A percentile compares a stretch with the other conserved stretches of the same genome.
These are phyloP conservation scores for Capsella rubella DNA, from an alignment of 441 rosid genomes.

Conservation along the genomic window DNA sequence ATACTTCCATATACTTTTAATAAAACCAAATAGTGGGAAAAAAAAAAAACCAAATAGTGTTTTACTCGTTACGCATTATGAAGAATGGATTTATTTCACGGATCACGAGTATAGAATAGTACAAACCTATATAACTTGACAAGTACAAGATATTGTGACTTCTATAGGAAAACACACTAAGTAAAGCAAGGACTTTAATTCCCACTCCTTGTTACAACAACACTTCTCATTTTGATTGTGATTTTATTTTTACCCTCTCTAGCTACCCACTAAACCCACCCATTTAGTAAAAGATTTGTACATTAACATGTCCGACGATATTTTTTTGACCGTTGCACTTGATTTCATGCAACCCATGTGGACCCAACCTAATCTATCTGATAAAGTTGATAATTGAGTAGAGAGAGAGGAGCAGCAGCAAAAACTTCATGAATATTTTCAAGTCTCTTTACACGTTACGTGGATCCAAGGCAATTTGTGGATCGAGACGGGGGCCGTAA, in stretches of 20 bases:
- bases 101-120: slow-evolving; percentile 4
- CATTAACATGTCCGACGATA: too few relatives aligned
- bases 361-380: slow-evolving; percentile 43
- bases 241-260: not conserved
- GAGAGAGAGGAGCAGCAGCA: slow-evolving; percentile 7
- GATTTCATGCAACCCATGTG: slow-evolving; percentile 41
- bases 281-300: too few relatives aligned
- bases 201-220: not conserved
- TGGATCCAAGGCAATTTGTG: slow-evolving; percentile 47
- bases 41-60: slow-evolving; percentile 10
- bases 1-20: slow-evolving; percentile 1
- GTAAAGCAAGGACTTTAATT: slow-evolving; percentile 6
- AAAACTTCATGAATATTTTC: slow-evolving; percentile 26
- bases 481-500: slow-evolving; percentile 44
- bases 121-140: not conserved
- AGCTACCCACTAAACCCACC: not conserved
- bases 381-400: slow-evolving; percentile 46
- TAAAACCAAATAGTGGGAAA: slow-evolving; percentile 4
- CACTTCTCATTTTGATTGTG: not conserved
- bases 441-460: slow-evolving; percentile 39
- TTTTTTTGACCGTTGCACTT: slow-evolving; percentile 34
- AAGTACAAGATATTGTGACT: too few relatives aligned
- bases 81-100: slow-evolving; percentile 9
- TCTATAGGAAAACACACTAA: slow-evolving; percentile 23
- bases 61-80: not conserved